Base-by-base conservation (phyloP, 2,329 filamentous ascomycete species). In the Phaeosphaeriaceae sp. region DNA sequence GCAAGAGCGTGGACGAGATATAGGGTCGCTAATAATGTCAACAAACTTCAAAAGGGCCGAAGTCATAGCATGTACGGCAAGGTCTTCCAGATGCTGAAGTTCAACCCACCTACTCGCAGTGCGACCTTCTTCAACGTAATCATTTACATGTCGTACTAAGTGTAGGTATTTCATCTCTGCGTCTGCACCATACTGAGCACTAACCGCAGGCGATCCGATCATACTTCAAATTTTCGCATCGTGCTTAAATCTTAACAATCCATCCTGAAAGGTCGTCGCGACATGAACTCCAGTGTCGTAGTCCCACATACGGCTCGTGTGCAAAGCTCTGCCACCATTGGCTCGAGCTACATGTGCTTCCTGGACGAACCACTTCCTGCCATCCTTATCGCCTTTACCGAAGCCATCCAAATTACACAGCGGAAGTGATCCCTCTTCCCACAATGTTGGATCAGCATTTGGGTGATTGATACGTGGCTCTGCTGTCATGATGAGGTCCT, bases 181-280 rank as follows among this genome's bases (percentile, higher is more conserved):
- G 25, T 27, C 25, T 9, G 9, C 25, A 4, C 25, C 25, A 27
- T 27, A 27, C 25, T 9, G 25, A 27, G 25, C 9, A 5, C 9
- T 27, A 9, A 9, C 25, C 19, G 22, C 19, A 42, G 24, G 46
- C 24, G 5, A 19, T 33, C 36, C 17, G 7, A 21, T 22, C 10
- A 27, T 11, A 17, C 47, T 47, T 24, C 40, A 56, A 5, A 49
- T 40, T 21, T 52, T 53, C 3, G 19, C 9, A 20, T 51, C 40
- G 27, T 40, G 51, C 21, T 57, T 62, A 40, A 76, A 70, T 31
- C 70, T 60, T 11, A 75, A 56, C 47, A 76, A 20, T 1, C 73
- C 74, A 61, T 76, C 74, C 36, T 77, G 74, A 19, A 72, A 69
- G 13, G 68, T 75, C 20, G 63, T 75, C 10, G 74, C 74, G 51